phyloP scores from a whole-genome alignment of 805 yeast genomes.

The Torulaspora indica region DNA sequence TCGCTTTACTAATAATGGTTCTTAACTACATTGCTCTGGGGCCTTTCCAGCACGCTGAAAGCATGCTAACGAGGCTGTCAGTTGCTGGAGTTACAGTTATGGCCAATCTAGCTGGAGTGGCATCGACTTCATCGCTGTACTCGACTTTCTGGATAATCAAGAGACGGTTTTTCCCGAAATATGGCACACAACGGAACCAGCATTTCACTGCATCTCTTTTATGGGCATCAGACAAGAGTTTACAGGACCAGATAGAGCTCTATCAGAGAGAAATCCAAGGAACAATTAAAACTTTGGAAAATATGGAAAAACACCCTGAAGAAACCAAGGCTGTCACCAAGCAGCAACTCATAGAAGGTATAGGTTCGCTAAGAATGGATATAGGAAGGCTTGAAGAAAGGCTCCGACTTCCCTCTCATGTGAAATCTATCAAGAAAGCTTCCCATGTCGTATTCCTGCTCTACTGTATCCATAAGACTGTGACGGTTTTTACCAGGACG shows the following conservation, averaged over 20 bases:
- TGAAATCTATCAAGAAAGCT: slow-evolving; percentile 17
- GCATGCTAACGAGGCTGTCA: slow-evolving; percentile 33
- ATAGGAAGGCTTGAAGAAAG: slow-evolving; percentile 20
- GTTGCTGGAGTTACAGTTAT: slow-evolving; percentile 33
- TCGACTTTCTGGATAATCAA: slow-evolving; percentile 22
- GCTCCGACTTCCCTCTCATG: slow-evolving; percentile 15
- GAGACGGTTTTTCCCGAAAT: not conserved
- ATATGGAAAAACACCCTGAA: slow-evolving; percentile 15
- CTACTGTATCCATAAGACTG: slow-evolving; percentile 38
- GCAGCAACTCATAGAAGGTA: slow-evolving; percentile 24
- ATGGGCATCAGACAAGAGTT: slow-evolving; percentile 26
- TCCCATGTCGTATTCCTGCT: slow-evolving; percentile 30
- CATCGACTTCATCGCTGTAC: slow-evolving; percentile 33
- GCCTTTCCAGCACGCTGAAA: slow-evolving; percentile 29
- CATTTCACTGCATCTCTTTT: slow-evolving; percentile 14
- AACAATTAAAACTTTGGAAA: slow-evolving; percentile 2
- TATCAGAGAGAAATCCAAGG: slow-evolving; percentile 20
- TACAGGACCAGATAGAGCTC: slow-evolving; percentile 19
- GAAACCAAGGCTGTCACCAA: slow-evolving; percentile 13
- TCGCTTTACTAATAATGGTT: slow-evolving; percentile 14
- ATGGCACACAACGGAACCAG: not conserved
- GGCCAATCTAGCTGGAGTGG: slow-evolving; percentile 35
- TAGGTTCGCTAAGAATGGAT: slow-evolving; percentile 30
- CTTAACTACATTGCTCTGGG: slow-evolving; percentile 25
- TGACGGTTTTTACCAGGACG: slow-evolving; percentile 31